phyloP scores from a whole-genome alignment of 2,329 filamentous ascomycete species.

The Alternaria consortialis region DNA sequence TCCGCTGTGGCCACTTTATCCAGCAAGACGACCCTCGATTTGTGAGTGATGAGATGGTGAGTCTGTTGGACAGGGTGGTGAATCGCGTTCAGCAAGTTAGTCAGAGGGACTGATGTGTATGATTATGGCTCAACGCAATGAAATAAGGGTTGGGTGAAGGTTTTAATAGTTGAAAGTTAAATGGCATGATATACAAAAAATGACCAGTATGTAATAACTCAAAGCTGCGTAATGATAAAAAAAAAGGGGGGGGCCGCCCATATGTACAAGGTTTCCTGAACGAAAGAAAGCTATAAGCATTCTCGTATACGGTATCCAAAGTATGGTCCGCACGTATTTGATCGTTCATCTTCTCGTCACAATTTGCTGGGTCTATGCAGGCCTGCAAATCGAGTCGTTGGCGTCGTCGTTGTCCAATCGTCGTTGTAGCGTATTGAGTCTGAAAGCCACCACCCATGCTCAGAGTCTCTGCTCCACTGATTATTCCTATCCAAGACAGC shows the following conservation, averaged over 20 bases:
- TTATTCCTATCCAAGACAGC: background rate
- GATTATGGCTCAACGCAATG: background rate
- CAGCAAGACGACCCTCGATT: conserved; percentile 62
- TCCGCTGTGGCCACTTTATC: conserved; percentile 64
- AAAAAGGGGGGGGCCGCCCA: conserved; percentile 10
- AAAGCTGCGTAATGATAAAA: background rate
- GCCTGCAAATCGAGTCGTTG: background rate
- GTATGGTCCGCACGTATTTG: background rate
- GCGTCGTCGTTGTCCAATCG: background rate
- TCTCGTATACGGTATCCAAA: background rate
- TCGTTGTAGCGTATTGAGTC: background rate
- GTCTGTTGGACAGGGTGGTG: conserved; percentile 46
- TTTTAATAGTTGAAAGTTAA: background rate
- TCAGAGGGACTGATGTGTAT: conserved; percentile 29
- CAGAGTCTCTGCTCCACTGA: background rate
- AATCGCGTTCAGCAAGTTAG: conserved; percentile 48
- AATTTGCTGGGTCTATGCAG: background rate
- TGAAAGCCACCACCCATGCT: background rate
- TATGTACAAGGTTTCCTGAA: conserved; percentile 11
- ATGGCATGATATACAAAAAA: conserved; percentile 1
- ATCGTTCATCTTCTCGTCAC: background rate
- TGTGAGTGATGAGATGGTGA: conserved; percentile 44
- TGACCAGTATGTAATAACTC: background rate
- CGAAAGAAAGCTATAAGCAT: background rate
- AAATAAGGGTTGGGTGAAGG: background rate